A percentile compares a stretch with the other conserved stretches of the same genome.
phyloP scores from a whole-genome alignment of 345 rosid genomes.

The Eucalyptus marginata region DNA sequence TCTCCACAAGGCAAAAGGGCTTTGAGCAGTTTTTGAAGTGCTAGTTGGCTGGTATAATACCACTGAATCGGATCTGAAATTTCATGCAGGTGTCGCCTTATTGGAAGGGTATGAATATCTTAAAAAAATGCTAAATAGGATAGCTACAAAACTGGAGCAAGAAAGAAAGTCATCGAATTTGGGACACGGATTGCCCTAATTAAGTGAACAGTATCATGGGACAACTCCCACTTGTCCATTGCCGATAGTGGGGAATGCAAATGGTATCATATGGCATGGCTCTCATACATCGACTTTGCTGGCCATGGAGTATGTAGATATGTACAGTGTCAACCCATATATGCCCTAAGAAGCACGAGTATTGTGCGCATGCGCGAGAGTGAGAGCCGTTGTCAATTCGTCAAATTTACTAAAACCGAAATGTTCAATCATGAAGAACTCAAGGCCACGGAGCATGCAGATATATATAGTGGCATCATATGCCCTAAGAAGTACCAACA shows the following conservation, averaged over 20 bases:
- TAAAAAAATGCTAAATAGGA: not conserved
- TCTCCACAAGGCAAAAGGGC: no score
- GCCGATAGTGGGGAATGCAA: not conserved
- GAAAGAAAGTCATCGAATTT: not conserved
- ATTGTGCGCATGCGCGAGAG: fast-evolving
- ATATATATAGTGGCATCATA: not conserved
- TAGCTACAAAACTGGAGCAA: not conserved
- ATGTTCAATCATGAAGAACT: not conserved
- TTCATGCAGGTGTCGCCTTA: not conserved
- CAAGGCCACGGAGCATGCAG: not conserved
- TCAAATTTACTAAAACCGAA: not conserved
- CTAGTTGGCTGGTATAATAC: no score
- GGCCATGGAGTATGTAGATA: not conserved
- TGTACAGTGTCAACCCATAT: not conserved
- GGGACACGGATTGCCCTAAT: no score
- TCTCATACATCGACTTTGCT: not conserved
- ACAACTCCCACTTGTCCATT: no score
- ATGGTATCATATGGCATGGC: not conserved
- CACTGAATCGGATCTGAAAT: no score
- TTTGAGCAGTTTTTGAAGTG: no score
- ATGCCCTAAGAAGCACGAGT: not conserved
- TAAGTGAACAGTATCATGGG: no score
- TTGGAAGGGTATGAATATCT: no score
- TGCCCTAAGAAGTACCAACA: no score
- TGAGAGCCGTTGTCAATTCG: not conserved